phyloP scores from a whole-genome alignment of 106 monocot genomes.

The Phalaenopsis aphrodite region DNA sequence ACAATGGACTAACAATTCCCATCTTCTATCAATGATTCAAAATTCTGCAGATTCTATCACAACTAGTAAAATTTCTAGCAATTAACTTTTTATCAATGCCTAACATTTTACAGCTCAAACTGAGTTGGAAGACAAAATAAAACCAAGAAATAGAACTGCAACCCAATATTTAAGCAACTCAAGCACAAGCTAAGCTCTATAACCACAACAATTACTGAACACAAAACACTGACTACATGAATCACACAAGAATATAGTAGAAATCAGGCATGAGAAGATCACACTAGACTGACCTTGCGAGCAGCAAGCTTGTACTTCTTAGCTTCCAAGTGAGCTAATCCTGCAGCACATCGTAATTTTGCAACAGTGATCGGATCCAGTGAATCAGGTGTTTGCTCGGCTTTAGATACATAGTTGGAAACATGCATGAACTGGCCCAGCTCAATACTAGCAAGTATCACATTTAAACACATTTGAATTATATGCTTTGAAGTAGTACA shows the following conservation, averaged over 20 bases:
- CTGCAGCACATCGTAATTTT: slow-evolving; percentile 76
- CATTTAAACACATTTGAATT: slow-evolving; percentile 91
- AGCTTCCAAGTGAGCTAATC: slow-evolving; percentile 73
- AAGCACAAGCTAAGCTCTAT: background rate
- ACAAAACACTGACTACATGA: background rate
- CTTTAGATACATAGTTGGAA: slow-evolving; percentile 83
- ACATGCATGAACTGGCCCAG: slow-evolving; percentile 89
- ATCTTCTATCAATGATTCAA: too few relatives aligned
- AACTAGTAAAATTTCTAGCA: too few relatives aligned
- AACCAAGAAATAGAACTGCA: background rate
- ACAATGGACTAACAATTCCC: too few relatives aligned
- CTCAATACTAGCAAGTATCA: slow-evolving; percentile 89
- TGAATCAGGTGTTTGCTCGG: slow-evolving; percentile 77
- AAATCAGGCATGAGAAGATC: background rate
- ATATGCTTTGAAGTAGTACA: slow-evolving; percentile 96
- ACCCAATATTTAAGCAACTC: background rate
- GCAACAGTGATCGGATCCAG: slow-evolving; percentile 52
- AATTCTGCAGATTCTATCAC: too few relatives aligned
- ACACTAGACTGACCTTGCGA: slow-evolving; percentile 58
- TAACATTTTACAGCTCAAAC: background rate
- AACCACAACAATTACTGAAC: background rate
- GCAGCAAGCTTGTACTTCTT: slow-evolving; percentile 96
- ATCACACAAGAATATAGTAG: background rate
- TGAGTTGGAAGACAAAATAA: background rate
- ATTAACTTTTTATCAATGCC: background rate